Evolutionary conservation across 345 rosid genomes (phyloP).

Genomic region (Rhizophora mangle): DNA sequence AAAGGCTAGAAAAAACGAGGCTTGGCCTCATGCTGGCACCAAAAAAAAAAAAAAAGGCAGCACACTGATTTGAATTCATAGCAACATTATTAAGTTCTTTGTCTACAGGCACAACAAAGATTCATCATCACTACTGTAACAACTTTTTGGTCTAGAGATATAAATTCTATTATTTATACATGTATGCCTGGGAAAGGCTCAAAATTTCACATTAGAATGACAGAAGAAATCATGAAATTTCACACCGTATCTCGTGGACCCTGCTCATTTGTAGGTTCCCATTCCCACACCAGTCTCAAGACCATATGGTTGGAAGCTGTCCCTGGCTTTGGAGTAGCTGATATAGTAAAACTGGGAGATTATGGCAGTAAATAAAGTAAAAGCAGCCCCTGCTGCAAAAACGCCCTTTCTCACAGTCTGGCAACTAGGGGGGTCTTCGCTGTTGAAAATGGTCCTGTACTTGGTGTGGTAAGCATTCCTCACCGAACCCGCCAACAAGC

Average conservation of each 20-base stretch:
- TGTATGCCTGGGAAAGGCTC: conserved; percentile 2
- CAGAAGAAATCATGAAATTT: conserved; percentile 10
- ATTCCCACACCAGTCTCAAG: conserved; percentile 49
- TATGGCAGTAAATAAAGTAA: conserved; percentile 62
- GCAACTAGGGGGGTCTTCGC: conserved; percentile 59
- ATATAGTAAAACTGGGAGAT: conserved; percentile 77
- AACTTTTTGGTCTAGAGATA: not conserved
- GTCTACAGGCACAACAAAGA: conserved; percentile 9
- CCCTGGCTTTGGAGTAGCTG: conserved; percentile 64
- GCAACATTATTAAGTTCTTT: not conserved
- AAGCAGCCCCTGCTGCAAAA: conserved; percentile 90
- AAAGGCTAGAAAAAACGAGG: too few relatives aligned
- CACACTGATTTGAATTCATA: too few relatives aligned
- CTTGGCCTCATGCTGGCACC: too few relatives aligned
- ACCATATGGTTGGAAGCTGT: conserved; percentile 49
- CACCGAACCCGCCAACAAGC: conserved; percentile 82
- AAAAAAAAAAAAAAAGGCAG: too few relatives aligned
- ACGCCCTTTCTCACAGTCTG: conserved; percentile 83
- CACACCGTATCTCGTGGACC: not conserved
- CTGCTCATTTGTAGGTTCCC: conserved; percentile 55
- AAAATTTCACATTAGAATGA: conserved; percentile 14
- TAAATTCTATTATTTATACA: conserved; percentile 17
- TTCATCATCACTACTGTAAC: not conserved
- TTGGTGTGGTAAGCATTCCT: conserved; percentile 89
- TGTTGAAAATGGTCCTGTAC: conserved; percentile 63